These are phyloP conservation scores for Davidsoniella australis DNA, from an alignment of 2,329 filamentous ascomycete genomes.

Conservation along the genomic window DNA sequence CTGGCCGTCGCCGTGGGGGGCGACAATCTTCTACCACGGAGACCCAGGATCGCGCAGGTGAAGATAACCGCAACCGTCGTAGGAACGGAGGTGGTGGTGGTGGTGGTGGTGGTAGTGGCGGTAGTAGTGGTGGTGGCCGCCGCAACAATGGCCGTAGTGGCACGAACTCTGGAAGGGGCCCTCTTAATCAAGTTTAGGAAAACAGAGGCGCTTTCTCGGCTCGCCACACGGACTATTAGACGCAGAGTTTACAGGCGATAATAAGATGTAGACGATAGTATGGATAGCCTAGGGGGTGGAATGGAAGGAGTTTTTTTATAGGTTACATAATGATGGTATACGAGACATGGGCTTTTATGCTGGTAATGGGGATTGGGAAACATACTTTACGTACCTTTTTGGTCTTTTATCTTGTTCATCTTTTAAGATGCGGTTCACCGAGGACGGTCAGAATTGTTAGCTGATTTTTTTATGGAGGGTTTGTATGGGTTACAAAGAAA, in stretches of 20 bases:
- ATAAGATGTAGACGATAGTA: too few relatives aligned
- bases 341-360: not conserved
- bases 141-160: not conserved
- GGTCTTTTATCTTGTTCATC: not conserved
- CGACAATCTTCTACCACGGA: too few relatives aligned
- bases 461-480: too few relatives aligned
- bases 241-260: not conserved
- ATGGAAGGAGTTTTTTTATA: too few relatives aligned
- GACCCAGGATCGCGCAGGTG: not conserved
- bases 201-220: constrained; percentile 8
- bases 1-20: not conserved
- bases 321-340: not conserved
- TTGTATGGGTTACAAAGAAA: too few relatives aligned
- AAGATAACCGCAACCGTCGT: not conserved
- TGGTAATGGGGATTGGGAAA: too few relatives aligned
- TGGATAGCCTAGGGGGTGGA: too few relatives aligned
- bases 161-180: not conserved
- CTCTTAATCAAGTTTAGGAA: constrained; percentile 10
- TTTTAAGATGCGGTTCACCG: too few relatives aligned
- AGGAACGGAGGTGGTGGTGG: constrained; percentile 1
- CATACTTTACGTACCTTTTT: too few relatives aligned
- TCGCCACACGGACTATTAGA: constrained; percentile 9
- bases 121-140: too few relatives aligned
- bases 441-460: too few relatives aligned
- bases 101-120: not conserved